Percentiles rank a stretch among this genome's conserved stretches.
phyloP scores from a whole-genome alignment of 164 flowering plant species.

The Chimonanthus praecox region DNA sequence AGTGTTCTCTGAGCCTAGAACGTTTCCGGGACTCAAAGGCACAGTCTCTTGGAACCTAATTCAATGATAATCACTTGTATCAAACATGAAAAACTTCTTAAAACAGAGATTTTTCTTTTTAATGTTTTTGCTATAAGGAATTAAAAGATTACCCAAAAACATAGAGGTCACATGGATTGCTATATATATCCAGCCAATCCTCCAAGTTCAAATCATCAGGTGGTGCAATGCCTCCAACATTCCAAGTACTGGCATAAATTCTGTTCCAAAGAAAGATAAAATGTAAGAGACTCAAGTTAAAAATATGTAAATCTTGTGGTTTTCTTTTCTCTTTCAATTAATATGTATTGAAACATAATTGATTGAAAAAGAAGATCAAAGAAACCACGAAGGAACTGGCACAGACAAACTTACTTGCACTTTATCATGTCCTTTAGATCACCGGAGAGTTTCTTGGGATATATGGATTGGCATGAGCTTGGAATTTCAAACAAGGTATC shows the following conservation, averaged over 20 bases:
- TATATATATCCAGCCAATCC: conserved; percentile 10
- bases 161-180: conserved; percentile 19
- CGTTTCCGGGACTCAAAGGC: conserved; percentile 52
- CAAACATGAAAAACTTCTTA: background rate
- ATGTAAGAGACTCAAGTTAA: background rate
- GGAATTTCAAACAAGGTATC: conserved; percentile 5
- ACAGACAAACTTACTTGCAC: conserved; percentile 33
- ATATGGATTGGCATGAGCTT: conserved; percentile 4
- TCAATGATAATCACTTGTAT: background rate
- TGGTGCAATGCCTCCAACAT: conserved; percentile 24
- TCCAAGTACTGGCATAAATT: conserved; percentile 31
- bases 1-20: conserved; percentile 50
- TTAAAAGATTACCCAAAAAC: conserved; percentile 19
- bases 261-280: conserved; percentile 8
- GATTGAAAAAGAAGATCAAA: background rate
- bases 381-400: background rate
- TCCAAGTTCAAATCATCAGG: conserved; percentile 20
- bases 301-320: background rate
- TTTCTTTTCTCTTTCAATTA: background rate
- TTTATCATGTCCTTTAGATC: conserved; percentile 23
- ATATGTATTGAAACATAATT: background rate
- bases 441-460: conserved; percentile 1
- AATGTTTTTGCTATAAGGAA: background rate
- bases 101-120: background rate
- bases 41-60: conserved; percentile 78